Evolutionary conservation across 257 asterid genomes (phyloP), one percentile per base, ranked within the genome.

Genomic region (Solanum appendiculatum): DNA sequence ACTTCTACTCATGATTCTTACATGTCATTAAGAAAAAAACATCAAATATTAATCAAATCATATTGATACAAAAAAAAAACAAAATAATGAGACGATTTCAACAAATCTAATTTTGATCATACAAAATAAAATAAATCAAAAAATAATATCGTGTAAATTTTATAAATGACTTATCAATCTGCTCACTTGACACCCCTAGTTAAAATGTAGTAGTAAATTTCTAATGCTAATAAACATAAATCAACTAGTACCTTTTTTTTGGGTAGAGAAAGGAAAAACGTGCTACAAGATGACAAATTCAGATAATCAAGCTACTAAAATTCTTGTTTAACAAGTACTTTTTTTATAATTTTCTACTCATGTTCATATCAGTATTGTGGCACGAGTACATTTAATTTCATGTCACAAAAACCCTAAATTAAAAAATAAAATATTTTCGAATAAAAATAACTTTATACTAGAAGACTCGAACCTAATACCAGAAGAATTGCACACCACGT

Each of bases 321-420:
- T 21, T 56, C 0, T 1, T 8, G 27, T 20, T 20, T 7, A 56
- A 1, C 25, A 56, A 56, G 4, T 51, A 51, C 0, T 5, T 1
- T 1, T 48, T 48, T 48, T 48, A 0, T 4, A 46, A 13, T 36
- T 36, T 56, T 2, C 66, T 54, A 1, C 13, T 21, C 4, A 1
- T 8, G 5, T 58, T 3, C 0, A 58, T 21, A 58, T 58, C 66
- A 0, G 8, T 3, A 58, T 56, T 21, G 64, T 0, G 13, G 6
- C 66, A 58, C 14, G 14, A 40, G 4, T 9, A 0, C 1, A 40
- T 40, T 3, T 0, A 2, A 51, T 51, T 51, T 51, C n/a, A 51
- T 51, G n/a, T 21, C 60, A 18, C 2, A 7, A 51, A 51, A 51
- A 51, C 6, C n/a, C 0, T 1, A 58, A 0, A 58, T 58, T 58